Evolutionary conservation across 2,329 filamentous ascomycete genomes (phyloP).

Genomic region (Cordyceps militaris): DNA sequence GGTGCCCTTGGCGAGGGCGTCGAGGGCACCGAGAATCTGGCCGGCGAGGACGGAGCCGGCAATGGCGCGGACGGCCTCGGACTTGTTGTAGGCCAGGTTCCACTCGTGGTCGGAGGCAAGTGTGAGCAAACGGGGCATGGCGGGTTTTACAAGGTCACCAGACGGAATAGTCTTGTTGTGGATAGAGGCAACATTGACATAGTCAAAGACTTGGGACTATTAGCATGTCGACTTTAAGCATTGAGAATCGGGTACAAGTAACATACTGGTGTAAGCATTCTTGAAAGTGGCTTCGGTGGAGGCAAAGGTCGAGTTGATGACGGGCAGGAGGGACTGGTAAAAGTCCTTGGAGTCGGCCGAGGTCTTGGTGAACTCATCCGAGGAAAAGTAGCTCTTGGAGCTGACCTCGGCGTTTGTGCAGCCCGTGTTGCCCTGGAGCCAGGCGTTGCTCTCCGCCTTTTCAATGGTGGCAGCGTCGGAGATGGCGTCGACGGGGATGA

Average conservation of each 20-base stretch:
- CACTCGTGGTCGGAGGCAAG: slow-evolving; percentile 77
- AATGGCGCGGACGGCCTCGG: slow-evolving; percentile 57
- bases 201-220: slow-evolving; percentile 47
- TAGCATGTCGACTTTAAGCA: neutral
- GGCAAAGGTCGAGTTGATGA: slow-evolving; percentile 46
- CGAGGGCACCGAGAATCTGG: slow-evolving; percentile 47
- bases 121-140: slow-evolving; percentile 57
- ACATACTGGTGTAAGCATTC: slow-evolving; percentile 55
- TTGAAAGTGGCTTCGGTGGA: slow-evolving; percentile 43
- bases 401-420: slow-evolving; percentile 49
- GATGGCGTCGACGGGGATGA: slow-evolving; percentile 65
- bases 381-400: slow-evolving; percentile 48
- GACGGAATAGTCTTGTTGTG: slow-evolving; percentile 42
- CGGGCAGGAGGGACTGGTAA: slow-evolving; percentile 46
- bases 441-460: slow-evolving; percentile 48
- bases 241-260: neutral
- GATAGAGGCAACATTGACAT: slow-evolving; percentile 52
- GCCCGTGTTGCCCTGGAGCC: slow-evolving; percentile 52
- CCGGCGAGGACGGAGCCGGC: slow-evolving; percentile 50
- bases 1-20: slow-evolving; percentile 39
- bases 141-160: slow-evolving; percentile 51
- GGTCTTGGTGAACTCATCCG: slow-evolving; percentile 36
- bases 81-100: slow-evolving; percentile 73
- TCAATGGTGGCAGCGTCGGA: slow-evolving; percentile 45
- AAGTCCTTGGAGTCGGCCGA: slow-evolving; percentile 52